A percentile compares a stretch with the other conserved stretches of the same genome.
Evolutionary conservation across 1,139 yeast species (phyloP).

Genomic region (Geotrichum siamense): DNA sequence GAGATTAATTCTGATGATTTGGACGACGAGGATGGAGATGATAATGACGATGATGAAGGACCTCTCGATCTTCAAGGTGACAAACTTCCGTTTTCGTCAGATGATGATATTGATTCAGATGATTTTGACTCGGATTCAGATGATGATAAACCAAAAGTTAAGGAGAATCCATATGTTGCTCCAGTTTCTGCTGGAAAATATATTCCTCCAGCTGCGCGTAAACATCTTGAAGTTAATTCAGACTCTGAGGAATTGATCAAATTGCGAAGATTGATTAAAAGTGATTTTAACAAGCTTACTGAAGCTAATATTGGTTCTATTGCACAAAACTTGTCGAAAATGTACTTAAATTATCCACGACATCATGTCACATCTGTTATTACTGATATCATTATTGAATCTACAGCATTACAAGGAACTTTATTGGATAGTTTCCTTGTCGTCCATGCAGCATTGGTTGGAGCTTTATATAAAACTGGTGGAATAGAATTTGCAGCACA

Average conservation of each 20-base stretch:
- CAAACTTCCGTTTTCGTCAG: constrained; percentile 37
- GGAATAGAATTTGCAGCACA: constrained; percentile 91
- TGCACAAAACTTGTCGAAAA: constrained; percentile 55
- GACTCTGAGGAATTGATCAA: constrained; percentile 44
- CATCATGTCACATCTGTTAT: constrained; percentile 67
- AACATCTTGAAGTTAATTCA: constrained; percentile 36
- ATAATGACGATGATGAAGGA: constrained; percentile 12
- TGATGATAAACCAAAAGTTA: constrained; percentile 41
- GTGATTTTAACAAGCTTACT: constrained; percentile 76
- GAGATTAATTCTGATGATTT: constrained; percentile 37
- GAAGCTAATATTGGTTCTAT: constrained; percentile 74
- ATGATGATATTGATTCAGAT: constrained; percentile 45
- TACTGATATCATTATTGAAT: constrained; percentile 54
- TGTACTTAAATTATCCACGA: constrained; percentile 63
- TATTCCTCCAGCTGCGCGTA: constrained; percentile 79
- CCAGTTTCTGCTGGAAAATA: constrained; percentile 51
- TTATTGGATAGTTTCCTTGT: constrained; percentile 72
- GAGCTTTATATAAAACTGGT: constrained; percentile 63
- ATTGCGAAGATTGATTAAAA: constrained; percentile 59
- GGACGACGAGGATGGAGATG: constrained; percentile 18
- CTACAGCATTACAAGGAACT: constrained; percentile 56
- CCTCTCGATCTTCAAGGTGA: constrained; percentile 22
- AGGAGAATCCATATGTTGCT: constrained; percentile 83
- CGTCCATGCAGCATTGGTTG: constrained; percentile 70
- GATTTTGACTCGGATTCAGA: constrained; percentile 35